These are phyloP conservation scores for Epichloe coenophiala DNA, from an alignment of 2,329 filamentous ascomycete species.

Conservation along the genomic window DNA sequence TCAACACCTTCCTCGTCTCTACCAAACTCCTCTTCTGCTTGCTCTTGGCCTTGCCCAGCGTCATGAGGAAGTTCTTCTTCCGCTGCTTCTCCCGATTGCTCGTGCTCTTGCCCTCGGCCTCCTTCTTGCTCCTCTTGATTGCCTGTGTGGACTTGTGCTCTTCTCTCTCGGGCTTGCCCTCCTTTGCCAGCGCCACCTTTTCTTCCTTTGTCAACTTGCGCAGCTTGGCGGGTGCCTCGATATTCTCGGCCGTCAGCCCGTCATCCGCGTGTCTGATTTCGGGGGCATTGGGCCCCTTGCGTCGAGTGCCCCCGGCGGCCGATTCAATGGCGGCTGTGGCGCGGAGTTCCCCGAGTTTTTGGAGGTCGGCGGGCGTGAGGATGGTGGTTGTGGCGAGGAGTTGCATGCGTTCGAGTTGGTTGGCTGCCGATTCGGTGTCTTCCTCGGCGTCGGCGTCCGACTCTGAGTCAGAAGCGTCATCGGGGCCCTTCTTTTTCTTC, in stretches of 20 bases:
- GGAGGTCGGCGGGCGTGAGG: slow-evolving; percentile 89
- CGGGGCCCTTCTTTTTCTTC: not conserved
- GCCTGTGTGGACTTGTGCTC: slow-evolving; percentile 82
- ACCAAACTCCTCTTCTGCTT: slow-evolving; percentile 92
- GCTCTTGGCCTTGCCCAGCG: slow-evolving; percentile 82
- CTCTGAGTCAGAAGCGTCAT: too few species aligned
- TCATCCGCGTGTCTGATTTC: slow-evolving; percentile 64
- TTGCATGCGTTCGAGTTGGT: slow-evolving; percentile 39
- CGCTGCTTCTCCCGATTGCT: slow-evolving; percentile 95
- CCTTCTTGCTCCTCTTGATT: slow-evolving; percentile 75
- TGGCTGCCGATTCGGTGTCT: slow-evolving; percentile 28
- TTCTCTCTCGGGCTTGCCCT: slow-evolving; percentile 62
- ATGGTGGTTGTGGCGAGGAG: slow-evolving; percentile 87
- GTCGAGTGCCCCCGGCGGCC: slow-evolving; percentile 30
- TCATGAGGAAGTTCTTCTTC: slow-evolving; percentile 99
- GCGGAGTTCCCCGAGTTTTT: slow-evolving; percentile 82
- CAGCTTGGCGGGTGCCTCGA: slow-evolving; percentile 71
- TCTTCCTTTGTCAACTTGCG: slow-evolving; percentile 85
- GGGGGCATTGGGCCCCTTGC: slow-evolving; percentile 33
- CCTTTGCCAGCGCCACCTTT: slow-evolving; percentile 67
- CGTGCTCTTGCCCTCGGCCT: slow-evolving; percentile 80
- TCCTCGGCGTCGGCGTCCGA: slow-evolving; percentile 19
- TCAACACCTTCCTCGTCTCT: slow-evolving; percentile 68
- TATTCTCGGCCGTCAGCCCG: slow-evolving; percentile 77
- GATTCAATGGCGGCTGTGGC: slow-evolving; percentile 59